Evolutionary conservation across 352 stramenopile genomes (phyloP).

Genomic region (Pythium diclinum): DNA sequence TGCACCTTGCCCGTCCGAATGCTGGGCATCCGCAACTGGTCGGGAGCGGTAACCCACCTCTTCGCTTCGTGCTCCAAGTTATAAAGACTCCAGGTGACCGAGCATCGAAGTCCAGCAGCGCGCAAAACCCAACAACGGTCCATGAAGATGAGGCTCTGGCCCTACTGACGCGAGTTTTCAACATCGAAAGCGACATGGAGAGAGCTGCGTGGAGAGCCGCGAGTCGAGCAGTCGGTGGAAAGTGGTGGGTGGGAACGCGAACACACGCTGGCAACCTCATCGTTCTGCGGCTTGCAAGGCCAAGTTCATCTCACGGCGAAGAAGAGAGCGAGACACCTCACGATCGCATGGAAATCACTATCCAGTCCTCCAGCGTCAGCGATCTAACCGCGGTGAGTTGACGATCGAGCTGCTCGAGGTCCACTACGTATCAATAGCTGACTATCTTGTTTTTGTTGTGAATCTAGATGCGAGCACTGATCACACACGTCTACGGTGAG

Average conservation of each 20-base stretch:
- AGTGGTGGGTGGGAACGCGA: slow-evolving; percentile 47
- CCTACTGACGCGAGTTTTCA: slow-evolving; percentile 13
- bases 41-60: neutral
- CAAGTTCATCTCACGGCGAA: neutral
- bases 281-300: slow-evolving; percentile 33
- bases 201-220: slow-evolving; percentile 28
- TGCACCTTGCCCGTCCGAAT: neutral
- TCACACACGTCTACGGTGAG: slow-evolving; percentile 13
- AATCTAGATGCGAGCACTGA: slow-evolving; percentile 50
- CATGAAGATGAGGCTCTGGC: slow-evolving; percentile 10
- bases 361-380: slow-evolving; percentile 50
- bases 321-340: slow-evolving; percentile 23
- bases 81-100: neutral
- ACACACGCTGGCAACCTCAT: slow-evolving; percentile 46
- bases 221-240: slow-evolving; percentile 41
- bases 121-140: neutral
- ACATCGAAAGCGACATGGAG: neutral
- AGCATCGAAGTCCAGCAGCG: neutral
- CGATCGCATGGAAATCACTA: slow-evolving; percentile 37
- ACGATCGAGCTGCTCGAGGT: too few species aligned
- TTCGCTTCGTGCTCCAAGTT: slow-evolving; percentile 18
- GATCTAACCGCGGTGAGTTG: slow-evolving; percentile 56
- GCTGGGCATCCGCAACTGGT: neutral
- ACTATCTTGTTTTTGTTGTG: neutral
- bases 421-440: neutral